Evolutionary conservation across 2,329 filamentous ascomycete species (phyloP).

Genomic region (Aspergillus texensis): DNA sequence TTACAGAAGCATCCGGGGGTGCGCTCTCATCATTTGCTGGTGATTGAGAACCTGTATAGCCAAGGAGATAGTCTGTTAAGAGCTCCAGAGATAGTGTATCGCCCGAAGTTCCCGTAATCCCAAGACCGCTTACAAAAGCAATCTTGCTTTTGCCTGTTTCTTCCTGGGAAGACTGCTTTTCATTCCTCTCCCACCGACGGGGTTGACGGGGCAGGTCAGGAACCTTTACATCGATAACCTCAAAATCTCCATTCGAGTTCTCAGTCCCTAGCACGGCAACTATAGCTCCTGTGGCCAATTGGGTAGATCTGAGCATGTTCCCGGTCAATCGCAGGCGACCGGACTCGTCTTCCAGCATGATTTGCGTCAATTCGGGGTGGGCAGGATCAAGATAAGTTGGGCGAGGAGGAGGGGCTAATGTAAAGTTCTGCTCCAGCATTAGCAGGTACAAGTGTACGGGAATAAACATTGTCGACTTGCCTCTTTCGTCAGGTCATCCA

Average conservation of each 20-base stretch:
- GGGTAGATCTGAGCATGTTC: conserved; percentile 64
- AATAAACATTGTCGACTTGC: conserved; percentile 53
- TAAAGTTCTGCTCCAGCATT: conserved; percentile 69
- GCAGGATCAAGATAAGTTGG: conserved; percentile 71
- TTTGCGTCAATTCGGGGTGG: conserved; percentile 54
- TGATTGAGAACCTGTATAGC: conserved; percentile 67
- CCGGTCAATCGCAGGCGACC: conserved; percentile 82
- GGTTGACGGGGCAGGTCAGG: conserved; percentile 84
- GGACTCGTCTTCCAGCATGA: conserved; percentile 95
- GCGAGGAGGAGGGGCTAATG: conserved; percentile 75
- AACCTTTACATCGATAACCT: conserved; percentile 86
- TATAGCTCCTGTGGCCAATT: conserved; percentile 90
- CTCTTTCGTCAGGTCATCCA: conserved; percentile 93
- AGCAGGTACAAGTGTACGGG: conserved; percentile 6
- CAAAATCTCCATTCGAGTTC: conserved; percentile 87
- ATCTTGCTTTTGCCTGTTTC: conserved; percentile 65
- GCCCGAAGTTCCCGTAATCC: conserved; percentile 75
- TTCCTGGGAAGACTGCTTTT: conserved; percentile 34
- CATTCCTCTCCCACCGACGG: conserved; percentile 72
- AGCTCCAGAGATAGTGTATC: conserved; percentile 76
- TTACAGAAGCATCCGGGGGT: conserved; percentile 50
- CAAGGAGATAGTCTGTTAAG: conserved; percentile 83
- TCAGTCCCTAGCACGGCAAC: conserved; percentile 94
- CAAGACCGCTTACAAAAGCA: conserved; percentile 85
- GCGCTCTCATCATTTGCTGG: conserved; percentile 53